Conservation (phyloP, 139 green algal genomes). For the Chlamydomonas sp. region DNA sequence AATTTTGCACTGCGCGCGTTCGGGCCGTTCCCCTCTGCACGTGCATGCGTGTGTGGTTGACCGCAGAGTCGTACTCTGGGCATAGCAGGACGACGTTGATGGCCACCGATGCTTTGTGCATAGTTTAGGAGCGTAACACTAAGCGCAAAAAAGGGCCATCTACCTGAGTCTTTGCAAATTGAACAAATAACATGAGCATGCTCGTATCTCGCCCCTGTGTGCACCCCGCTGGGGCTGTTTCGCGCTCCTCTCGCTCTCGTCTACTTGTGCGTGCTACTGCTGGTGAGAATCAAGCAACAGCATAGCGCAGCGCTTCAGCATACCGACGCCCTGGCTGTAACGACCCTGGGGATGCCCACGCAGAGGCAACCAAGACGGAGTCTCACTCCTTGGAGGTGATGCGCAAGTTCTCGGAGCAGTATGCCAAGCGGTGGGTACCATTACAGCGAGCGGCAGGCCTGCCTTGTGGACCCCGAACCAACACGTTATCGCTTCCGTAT, state of each 20-base stretch:
- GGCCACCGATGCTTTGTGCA: no score
- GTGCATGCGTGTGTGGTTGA: no score
- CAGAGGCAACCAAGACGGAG: conserved; percentile 43
- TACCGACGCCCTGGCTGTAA: neutral
- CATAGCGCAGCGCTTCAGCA: neutral
- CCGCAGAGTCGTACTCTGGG: no score
- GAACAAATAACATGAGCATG: no score
- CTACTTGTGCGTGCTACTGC: conserved; percentile 22
- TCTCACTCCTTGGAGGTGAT: conserved; percentile 87
- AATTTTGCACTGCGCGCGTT: no score
- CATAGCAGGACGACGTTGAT: no score
- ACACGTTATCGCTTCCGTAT: neutral
- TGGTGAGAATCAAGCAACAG: neutral
- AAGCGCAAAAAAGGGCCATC: no score
- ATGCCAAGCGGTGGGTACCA: conserved; percentile 84
- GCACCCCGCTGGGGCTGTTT: no score
- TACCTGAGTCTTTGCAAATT: no score
- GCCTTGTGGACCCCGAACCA: neutral
- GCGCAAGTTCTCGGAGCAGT: conserved; percentile 99
- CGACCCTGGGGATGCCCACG: neutral
- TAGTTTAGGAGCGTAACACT: no score
- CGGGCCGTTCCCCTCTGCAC: no score
- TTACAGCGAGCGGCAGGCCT: neutral
- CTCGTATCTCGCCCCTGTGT: no score
- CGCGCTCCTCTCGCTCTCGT: neutral